Base-by-base conservation (phyloP, 129 eudicot species). In the Pulicaria dysenterica region DNA sequence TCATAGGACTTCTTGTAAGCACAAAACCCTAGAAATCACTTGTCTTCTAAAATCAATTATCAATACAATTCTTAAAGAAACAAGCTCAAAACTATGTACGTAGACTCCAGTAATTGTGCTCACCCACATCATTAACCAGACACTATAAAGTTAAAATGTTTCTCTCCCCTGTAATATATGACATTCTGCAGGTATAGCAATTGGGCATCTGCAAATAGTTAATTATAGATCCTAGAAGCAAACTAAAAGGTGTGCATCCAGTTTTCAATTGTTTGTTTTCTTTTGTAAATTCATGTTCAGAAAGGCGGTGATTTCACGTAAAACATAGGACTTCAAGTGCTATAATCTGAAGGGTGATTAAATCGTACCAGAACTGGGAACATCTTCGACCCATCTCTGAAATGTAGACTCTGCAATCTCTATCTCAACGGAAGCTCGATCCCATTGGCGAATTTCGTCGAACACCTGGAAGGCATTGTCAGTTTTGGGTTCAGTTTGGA, bases 341-440 rank as follows among this genome's bases (percentile, higher is more conserved):
- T 59, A 11, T n/a, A 73, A 19, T 0, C 10, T 24, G 56, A 45
- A 60, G 13, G 19, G 31, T 19, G 47, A 9, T 31, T 10, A 47
- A 74, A 65, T 12, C 9, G 43, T 82, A 89, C 98, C 98, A 67
- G 84, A 89, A 72, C 96, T 87, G 74, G 96, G 87, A 64, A 87
- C 78, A 61, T 92, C 93, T 51, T 74, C 73, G 46, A 87, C 19
- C 98, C 98, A 92, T 77, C 85, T 81, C 14, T 76, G 85, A 60
- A 87, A 89, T 14, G 98, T 92, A 60, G 84, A 40, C 12, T 92
- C 90, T 2, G 96, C 81, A 48, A 92, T 87, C 15, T 77, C 72
- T 34, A 85, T 77, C 71, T 92, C 85, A 42, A 92, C 96, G 64
- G 96, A 87, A 39, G 86, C 84, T 69, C 98, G 82, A 78, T 92